Evolutionary conservation across 1,284 basidiomycete genomes (phyloP).

Genomic region (Cystobasidiaceae sp.): DNA sequence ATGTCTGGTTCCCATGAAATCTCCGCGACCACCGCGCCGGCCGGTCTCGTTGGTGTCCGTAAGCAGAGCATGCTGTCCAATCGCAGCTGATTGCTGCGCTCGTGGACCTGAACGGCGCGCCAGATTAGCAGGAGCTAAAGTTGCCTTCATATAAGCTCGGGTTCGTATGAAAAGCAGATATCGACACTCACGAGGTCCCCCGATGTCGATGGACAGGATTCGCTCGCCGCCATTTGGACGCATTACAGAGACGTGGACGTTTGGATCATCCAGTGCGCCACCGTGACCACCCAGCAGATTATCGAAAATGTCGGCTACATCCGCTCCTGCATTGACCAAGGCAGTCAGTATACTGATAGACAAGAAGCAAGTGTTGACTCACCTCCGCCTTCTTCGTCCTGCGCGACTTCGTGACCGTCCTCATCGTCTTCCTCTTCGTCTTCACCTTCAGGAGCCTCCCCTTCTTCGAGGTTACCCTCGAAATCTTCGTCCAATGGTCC

Average conservation of each 20-base stretch:
- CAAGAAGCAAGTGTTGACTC: too few relatives aligned
- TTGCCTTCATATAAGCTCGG: too few relatives aligned
- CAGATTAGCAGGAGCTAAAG: not conserved
- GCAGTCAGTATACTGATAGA: not conserved
- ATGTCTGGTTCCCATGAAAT: constrained; percentile 8
- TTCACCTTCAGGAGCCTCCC: constrained; percentile 50
- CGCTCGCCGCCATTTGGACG: constrained; percentile 9
- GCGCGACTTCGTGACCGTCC: too few relatives aligned
- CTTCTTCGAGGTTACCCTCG: constrained; percentile 42
- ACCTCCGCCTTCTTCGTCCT: too few relatives aligned
- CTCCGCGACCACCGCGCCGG: constrained; percentile 15
- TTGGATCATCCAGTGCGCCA: constrained; percentile 2
- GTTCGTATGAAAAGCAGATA: not conserved
- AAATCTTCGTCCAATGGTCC: constrained; percentile 49
- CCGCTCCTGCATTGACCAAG: not conserved
- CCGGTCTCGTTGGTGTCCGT: constrained; percentile 54
- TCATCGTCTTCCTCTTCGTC: constrained; percentile 53
- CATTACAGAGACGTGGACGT: constrained; percentile 15
- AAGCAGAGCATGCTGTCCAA: constrained; percentile 71
- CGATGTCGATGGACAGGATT: constrained; percentile 19
- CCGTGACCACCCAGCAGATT: constrained; percentile 12
- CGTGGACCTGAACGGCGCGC: constrained; percentile 2
- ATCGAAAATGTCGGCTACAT: constrained; percentile 22
- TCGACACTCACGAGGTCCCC: constrained; percentile 11
- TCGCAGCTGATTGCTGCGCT: constrained; percentile 1